Conservation (phyloP, 1,139 yeast species). For the Suhomyces atakaporum region DNA sequence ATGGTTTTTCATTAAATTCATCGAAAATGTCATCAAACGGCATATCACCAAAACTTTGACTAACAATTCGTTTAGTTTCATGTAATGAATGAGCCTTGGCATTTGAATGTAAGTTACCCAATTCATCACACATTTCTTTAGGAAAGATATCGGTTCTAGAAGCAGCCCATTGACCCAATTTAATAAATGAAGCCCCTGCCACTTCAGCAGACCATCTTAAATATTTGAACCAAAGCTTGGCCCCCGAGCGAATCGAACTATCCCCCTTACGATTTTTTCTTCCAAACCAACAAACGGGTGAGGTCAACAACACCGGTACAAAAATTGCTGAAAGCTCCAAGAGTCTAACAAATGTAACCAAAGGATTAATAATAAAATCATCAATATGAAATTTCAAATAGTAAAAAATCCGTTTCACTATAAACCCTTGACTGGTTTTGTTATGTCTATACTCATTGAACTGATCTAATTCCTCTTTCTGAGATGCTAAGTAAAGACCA, state of each 20-base stretch:
- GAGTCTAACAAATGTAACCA: conserved; percentile 67
- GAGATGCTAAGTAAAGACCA: conserved; percentile 66
- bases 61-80: conserved; percentile 60
- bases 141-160: conserved; percentile 96
- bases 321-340: conserved; percentile 66
- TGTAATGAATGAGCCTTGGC: conserved; percentile 71
- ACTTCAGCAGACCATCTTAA: conserved; percentile 70
- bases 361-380: conserved; percentile 67
- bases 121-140: conserved; percentile 70
- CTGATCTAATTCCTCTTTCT: conserved; percentile 45
- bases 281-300: conserved; percentile 71
- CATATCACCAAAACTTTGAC: conserved; percentile 60
- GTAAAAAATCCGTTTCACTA: conserved; percentile 32
- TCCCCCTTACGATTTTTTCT: conserved; percentile 36
- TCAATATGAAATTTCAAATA: conserved; percentile 42
- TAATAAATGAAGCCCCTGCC: conserved; percentile 94
- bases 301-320: conserved; percentile 63
- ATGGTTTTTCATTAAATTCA: conserved; percentile 70
- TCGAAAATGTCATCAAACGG: conserved; percentile 79
- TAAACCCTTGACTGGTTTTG: conserved; percentile 27
- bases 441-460: conserved; percentile 25
- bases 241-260: conserved; percentile 55
- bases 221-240: conserved; percentile 68
- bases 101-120: conserved; percentile 78
- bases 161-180: conserved; percentile 99